Base-by-base conservation (phyloP, 108 stramenopile species). In the Pseudonitzschia multiseries region DNA sequence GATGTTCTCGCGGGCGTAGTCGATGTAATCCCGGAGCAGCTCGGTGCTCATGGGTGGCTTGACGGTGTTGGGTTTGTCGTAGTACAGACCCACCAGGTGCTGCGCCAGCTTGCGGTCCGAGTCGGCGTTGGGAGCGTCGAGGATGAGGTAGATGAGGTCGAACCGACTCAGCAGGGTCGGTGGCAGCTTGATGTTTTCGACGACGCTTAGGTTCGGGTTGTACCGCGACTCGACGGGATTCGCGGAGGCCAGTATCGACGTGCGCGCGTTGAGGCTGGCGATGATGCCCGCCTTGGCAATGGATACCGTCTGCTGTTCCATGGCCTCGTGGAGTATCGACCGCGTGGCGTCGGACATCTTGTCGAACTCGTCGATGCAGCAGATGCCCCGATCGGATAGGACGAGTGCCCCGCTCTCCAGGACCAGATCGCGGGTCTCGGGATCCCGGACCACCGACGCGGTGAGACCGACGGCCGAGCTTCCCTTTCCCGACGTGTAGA, bases 231-330 rank as follows among this genome's bases (percentile, higher is more conserved):
- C 97, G 44, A 93, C 86, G 12, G 99, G 99, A 81, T 99, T 99
- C 48, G 99, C 99, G 13, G 94, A 94, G 24, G 99, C 99, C 48
- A 99, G 87, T 65, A 99, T 95, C 8, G 98, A 96, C 26, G 98
- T 97, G 24, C 99, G 86, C 8, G 99, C 97, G 82, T 98, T 96
- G 26, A 99, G 86, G 15, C 97, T 97, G 41, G 96, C 95, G 73
- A 99, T 95, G 77, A 99, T 99, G 3, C 99, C 99, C 29, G 99
- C 98, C 79, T 99, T 99, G 29, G 99, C 98, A 40, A 99, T 93
- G 26, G 90, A 92, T 2, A 99, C 97, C 17, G 98, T 99, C 80
- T 99, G 99, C 76, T 99, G 99, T 84, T 99, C 99, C 98, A 99
- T 98, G 24, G 97, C 98, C 84, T 99, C 99, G 86, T 99, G 99